A percentile compares a stretch with the other conserved stretches of the same genome.
These are phyloP conservation scores for Leccinum sublutescens DNA, from an alignment of 768 basidiomycete genomes.

Conservation along the genomic window DNA sequence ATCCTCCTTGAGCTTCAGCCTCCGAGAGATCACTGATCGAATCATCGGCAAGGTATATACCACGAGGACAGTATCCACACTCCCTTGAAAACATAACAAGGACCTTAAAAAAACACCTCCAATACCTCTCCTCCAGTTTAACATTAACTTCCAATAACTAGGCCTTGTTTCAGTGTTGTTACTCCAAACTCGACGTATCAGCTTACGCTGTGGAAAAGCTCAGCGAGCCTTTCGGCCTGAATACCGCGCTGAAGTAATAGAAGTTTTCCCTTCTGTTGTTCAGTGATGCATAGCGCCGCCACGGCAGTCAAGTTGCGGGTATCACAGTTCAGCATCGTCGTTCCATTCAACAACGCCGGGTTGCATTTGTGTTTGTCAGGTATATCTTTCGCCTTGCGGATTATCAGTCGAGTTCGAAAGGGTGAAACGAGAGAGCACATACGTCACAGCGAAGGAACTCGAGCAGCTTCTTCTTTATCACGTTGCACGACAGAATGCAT, in stretches of 20 bases:
- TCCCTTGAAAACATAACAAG: too few species aligned
- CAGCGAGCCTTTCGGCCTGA: not conserved
- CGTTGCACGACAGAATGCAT: constrained; percentile 15
- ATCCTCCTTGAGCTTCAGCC: constrained; percentile 15
- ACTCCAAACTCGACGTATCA: not conserved
- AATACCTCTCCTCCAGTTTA: constrained; percentile 17
- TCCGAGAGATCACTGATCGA: too few species aligned
- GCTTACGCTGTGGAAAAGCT: constrained; percentile 27
- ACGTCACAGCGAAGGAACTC: constrained; percentile 17
- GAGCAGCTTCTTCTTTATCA: constrained; percentile 14
- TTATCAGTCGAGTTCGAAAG: constrained; percentile 8
- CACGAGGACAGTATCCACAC: too few species aligned
- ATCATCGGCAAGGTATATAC: too few species aligned
- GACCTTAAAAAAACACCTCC: constrained; percentile 3
- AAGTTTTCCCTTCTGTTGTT: constrained; percentile 3
- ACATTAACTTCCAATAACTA: constrained; percentile 24
- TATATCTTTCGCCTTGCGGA: constrained; percentile 7
- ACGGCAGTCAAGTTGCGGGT: constrained; percentile 20
- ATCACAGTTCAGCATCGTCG: constrained; percentile 16
- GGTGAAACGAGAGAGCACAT: not conserved
- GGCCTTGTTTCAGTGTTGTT: not conserved
- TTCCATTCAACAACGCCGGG: constrained; percentile 16
- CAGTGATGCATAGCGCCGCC: constrained; percentile 13
- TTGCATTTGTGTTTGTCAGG: constrained; percentile 25
- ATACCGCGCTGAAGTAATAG: not conserved